Evolutionary conservation across 2,329 filamentous ascomycete genomes (phyloP).

Genomic region (Fusarium kyushuense): DNA sequence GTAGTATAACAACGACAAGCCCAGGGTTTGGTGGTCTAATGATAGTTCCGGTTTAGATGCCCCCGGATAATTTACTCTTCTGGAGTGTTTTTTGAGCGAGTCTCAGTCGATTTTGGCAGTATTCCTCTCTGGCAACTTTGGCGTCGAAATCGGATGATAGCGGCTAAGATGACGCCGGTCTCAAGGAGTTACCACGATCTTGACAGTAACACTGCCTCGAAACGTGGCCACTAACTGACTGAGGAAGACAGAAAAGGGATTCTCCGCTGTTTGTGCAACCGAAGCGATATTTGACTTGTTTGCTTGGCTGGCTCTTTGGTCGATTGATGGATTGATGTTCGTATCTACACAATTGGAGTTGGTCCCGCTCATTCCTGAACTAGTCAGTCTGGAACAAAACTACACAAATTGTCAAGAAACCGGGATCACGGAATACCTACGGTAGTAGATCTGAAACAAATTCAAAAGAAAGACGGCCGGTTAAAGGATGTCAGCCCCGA

Average conservation of each 20-base stretch:
- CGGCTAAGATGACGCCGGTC: slow-evolving; percentile 28
- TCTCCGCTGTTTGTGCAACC: slow-evolving; percentile 13
- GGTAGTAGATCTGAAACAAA: not conserved
- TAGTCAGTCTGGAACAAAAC: slow-evolving; percentile 1
- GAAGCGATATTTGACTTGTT: not conserved
- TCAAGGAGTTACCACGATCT: slow-evolving; percentile 13
- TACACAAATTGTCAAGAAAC: not conserved
- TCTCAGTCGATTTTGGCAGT: slow-evolving; percentile 4
- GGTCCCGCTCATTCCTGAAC: slow-evolving; percentile 3
- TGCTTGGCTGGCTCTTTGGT: slow-evolving; percentile 3
- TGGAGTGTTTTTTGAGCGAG: slow-evolving; percentile 4
- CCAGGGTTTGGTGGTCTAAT: slow-evolving; percentile 24
- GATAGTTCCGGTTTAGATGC: slow-evolving; percentile 3
- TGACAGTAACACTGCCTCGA: slow-evolving; percentile 6
- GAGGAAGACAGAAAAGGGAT: slow-evolving; percentile 1
- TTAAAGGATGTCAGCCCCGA: slow-evolving; percentile 18
- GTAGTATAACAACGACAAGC: slow-evolving; percentile 4
- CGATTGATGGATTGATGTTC: not conserved
- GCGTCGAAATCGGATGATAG: slow-evolving; percentile 25
- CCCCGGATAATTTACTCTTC: slow-evolving; percentile 11
- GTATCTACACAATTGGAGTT: slow-evolving; percentile 17
- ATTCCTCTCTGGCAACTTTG: slow-evolving; percentile 9
- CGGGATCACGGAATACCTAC: not conserved
- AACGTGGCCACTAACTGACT: slow-evolving; percentile 2
- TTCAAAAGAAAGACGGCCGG: not conserved